Evolutionary conservation across 441 rosid species (phyloP), one percentile per base, ranked within the genome.

Genomic region (Aleurites moluccanus): DNA sequence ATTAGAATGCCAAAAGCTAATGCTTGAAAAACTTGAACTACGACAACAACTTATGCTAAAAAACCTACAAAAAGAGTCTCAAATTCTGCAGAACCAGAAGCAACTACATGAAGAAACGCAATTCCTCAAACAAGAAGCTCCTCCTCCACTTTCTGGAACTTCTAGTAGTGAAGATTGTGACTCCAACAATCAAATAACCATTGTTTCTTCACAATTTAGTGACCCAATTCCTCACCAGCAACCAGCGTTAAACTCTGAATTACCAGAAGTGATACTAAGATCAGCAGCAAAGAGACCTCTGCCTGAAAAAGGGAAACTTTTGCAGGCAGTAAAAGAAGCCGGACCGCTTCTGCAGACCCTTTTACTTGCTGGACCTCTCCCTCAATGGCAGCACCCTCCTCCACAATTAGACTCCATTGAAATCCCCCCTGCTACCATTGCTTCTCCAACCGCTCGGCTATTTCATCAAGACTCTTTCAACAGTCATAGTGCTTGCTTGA

Each of bases 371-470:
- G 98, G 98, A 57, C 93, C 90, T 42, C 89, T 94, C 68, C 98
- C 98, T 70, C 92, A 90, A 75, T 94, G 98, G 98, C 91, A 89
- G 73, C 92, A 92, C 82, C 94, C 94, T 0, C 94, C 94, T 11
- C 94, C 94, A 3, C 86, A 80, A 59, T 79, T 90, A 1, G 76
- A 89, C 67, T 85, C 92, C 75, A 83, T 90, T 61, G 93, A 92
- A 47, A 94, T 94, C 67, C 97, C 97, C 72, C 97, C 92, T 0
- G 89, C 88, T 52, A 82, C 88, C 78, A 86, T 92, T 75, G 85
- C 89, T 64, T 79, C 88, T 40, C 77, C 88, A 1, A 40, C 69
- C 28, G 78, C 74, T 14, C 78, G 74, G 73, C 76, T 81, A 42
- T 35, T 72, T 6, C 87, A 75, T 69, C 92, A 83, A 20, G 88